phyloP scores from a whole-genome alignment of 139 green algal species.

The Zygnema cylindricum region DNA sequence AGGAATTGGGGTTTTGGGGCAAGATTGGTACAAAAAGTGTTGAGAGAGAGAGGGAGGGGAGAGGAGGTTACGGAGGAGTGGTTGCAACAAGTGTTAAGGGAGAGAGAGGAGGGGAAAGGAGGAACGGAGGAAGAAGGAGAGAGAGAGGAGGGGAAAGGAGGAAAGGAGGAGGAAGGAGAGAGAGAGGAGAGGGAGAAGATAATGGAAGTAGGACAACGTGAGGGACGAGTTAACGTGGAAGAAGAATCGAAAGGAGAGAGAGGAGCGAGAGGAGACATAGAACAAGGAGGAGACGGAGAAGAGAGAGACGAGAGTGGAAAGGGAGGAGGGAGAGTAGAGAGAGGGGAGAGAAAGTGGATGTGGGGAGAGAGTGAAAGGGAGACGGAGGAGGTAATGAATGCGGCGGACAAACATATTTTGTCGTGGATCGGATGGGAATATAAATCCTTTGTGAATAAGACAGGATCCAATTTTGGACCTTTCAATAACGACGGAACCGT shows the following conservation, averaged over 20 bases:
- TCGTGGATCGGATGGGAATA: constrained; percentile 49
- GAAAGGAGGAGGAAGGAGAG: too few relatives aligned
- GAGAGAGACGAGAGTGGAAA: neutral
- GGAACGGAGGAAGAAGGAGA: neutral
- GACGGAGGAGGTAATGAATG: constrained; percentile 21
- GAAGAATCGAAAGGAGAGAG: neutral
- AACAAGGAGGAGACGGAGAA: neutral
- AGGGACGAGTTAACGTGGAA: neutral
- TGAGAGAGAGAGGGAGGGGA: neutral
- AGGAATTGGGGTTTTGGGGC: too few relatives aligned
- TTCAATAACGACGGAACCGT: constrained; percentile 15
- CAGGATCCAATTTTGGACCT: constrained; percentile 17
- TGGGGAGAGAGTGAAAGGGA: neutral
- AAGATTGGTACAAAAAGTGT: too few relatives aligned
- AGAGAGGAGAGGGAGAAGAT: too few relatives aligned
- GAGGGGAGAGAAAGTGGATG: neutral
- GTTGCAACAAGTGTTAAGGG: neutral
- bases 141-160: neutral
- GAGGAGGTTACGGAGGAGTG: neutral
- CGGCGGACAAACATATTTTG: constrained; percentile 26
- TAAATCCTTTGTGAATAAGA: constrained; percentile 36
- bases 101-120: neutral
- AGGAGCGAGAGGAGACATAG: neutral
- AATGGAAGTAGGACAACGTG: neutral
- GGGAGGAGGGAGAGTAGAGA: neutral